phyloP scores from a whole-genome alignment of 202 grass and related monocot genomes.

The Hordeum pubiflorum region DNA sequence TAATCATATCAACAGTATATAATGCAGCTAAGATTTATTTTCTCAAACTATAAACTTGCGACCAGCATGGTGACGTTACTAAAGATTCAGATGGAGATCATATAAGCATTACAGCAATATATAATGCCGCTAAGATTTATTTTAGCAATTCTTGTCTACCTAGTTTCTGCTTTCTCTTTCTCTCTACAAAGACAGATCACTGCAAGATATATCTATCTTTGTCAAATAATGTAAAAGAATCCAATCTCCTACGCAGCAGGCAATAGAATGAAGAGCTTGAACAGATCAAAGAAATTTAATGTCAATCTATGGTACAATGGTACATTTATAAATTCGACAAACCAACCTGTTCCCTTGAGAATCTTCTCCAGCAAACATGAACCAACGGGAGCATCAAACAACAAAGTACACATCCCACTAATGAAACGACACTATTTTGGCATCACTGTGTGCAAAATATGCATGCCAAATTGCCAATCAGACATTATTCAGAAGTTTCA shows the following conservation, averaged over 20 bases:
- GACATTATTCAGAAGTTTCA: conserved; percentile 8
- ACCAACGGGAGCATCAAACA: not conserved
- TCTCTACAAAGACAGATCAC: not conserved
- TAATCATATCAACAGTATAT: not conserved
- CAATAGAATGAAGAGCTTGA: not conserved
- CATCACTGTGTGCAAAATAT: conserved; percentile 20
- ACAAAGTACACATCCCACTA: conserved; percentile 2
- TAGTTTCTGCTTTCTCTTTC: conserved; percentile 4
- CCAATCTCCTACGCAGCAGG: not conserved
- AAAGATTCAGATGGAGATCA: conserved; percentile 16
- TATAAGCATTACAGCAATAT: not conserved
- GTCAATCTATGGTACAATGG: not conserved
- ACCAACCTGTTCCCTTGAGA: conserved; percentile 18
- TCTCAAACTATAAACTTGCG: not conserved
- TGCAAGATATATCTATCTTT: not conserved
- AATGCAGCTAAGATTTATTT: not conserved
- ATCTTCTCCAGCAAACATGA: conserved; percentile 21
- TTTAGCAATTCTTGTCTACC: not conserved
- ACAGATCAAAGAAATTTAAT: conserved; percentile 16
- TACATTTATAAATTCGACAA: not conserved
- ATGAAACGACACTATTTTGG: not conserved
- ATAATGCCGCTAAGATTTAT: not conserved
- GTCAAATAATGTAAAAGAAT: conserved; percentile 20
- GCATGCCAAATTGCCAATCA: not conserved
- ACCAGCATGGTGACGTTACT: not conserved